Evolutionary conservation across 2,329 filamentous ascomycete species (phyloP).

Genomic region (Phaeosphaeriaceae sp.): DNA sequence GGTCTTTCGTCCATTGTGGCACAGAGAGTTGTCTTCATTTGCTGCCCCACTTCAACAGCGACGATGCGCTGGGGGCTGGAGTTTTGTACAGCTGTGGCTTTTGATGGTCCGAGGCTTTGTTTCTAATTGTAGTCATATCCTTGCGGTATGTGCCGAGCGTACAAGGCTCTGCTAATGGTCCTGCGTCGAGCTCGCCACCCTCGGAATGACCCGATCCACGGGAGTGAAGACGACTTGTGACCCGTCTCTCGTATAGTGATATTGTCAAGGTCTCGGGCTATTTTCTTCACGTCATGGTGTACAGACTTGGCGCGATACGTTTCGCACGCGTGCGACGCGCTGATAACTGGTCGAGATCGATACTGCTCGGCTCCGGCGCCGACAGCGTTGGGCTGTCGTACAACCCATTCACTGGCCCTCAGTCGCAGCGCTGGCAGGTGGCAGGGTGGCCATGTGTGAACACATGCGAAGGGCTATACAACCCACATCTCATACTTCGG

Average conservation of each 20-base stretch:
- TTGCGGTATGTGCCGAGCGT: background rate
- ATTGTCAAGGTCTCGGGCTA: slow-evolving; percentile 9
- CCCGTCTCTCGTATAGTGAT: slow-evolving; percentile 3
- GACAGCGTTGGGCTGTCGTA: background rate
- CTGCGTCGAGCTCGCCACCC: background rate
- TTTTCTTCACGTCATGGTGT: slow-evolving; percentile 11
- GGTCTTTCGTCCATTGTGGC: slow-evolving; percentile 12
- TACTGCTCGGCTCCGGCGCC: background rate
- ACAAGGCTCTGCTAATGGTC: background rate
- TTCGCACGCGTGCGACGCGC: slow-evolving; percentile 15
- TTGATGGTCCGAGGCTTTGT: background rate
- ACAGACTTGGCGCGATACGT: slow-evolving; percentile 18
- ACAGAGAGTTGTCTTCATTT: slow-evolving; percentile 3
- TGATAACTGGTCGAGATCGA: slow-evolving; percentile 3
- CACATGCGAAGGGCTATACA: background rate
- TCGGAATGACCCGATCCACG: background rate
- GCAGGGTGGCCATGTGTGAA: background rate
- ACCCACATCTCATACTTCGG: background rate
- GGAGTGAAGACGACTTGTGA: background rate
- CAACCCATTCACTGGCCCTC: background rate
- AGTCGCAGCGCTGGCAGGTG: background rate
- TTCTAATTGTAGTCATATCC: background rate
- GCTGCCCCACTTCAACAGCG: background rate
- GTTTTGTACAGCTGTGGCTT: background rate
- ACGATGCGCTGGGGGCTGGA: background rate